Evolutionary conservation across 345 rosid genomes (phyloP), one percentile per base, ranked within the genome.

Genomic region (Aurinia saxatilis): DNA sequence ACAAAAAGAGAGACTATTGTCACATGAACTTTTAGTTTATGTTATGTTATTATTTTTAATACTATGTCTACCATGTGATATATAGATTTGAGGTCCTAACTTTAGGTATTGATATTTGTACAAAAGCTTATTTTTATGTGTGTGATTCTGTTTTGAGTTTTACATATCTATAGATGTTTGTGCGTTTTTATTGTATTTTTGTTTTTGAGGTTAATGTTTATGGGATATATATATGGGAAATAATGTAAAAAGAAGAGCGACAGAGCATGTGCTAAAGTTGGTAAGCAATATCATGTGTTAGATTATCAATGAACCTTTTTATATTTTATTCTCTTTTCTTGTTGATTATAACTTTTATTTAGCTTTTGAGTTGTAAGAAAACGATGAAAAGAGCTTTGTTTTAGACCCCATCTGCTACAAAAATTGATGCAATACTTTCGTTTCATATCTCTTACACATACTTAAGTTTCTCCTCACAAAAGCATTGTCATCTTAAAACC

Each of bases 51-150:
- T 13, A 53, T 59, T 41, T 38, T 42, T 46, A 52, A 34, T 53
- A 60, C 41, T 50, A 41, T 50, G 12, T 41, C n/a, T 42, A 60
- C 56, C 56, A 69, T 69, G 68, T 69, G 68, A 69, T 53, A 46
- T 69, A 35, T 69, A 69, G 68, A 39, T 70, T 62, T 62, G 63
- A 62, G 62, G 63, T 70, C 68, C 63, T 70, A 70, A 62, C 68
- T 54, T 70, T 47, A 70, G 68, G 45, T 19, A 19, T 46, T 54
- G 37, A 47, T 54, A 62, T 31, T 46, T 70, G 58, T 62, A 70
- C 64, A 62, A 62, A 70, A 46, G 63, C 18, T 42, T 53, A 2
- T 57, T 12, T 41, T 33, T 18, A 17, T 57, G 34, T 59, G 25
- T 31, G 56, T 7, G 73, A 61, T 62, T 55, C 12, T 62, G 50